These are phyloP conservation scores for Cryphonectria carpinicola DNA, from an alignment of 2,329 filamentous ascomycete species.

Conservation along the genomic window DNA sequence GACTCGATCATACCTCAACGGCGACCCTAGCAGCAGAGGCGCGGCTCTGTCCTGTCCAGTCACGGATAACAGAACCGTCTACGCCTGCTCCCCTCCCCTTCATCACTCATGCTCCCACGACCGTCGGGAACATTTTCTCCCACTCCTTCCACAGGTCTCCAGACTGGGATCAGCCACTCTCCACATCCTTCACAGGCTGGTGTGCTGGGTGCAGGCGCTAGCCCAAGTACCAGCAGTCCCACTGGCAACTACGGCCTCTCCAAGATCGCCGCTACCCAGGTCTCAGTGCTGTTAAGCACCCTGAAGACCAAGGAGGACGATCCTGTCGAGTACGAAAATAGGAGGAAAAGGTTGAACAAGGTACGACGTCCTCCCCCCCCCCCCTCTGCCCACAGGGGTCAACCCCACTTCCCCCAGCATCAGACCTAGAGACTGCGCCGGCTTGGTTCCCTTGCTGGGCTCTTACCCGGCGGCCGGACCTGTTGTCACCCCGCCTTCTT, in stretches of 20 bases:
- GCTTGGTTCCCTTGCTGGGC: neutral
- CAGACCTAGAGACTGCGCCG: neutral
- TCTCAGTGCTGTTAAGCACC: slow-evolving; percentile 90
- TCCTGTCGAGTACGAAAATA: slow-evolving; percentile 87
- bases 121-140: slow-evolving; percentile 67
- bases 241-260: slow-evolving; percentile 71
- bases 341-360: slow-evolving; percentile 90
- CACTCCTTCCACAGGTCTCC: slow-evolving; percentile 61
- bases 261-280: slow-evolving; percentile 93
- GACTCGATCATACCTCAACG: neutral
- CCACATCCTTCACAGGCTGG: slow-evolving; percentile 61
- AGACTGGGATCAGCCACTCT: slow-evolving; percentile 60
- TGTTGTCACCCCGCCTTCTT: neutral
- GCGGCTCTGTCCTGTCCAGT: slow-evolving; percentile 38
- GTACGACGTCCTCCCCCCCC: slow-evolving; percentile 52
- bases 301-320: slow-evolving; percentile 91
- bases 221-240: slow-evolving; percentile 65
- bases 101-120: slow-evolving; percentile 58
- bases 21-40: slow-evolving; percentile 25
- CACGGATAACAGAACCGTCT: slow-evolving; percentile 37
- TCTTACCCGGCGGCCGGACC: neutral
- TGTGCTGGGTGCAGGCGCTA: slow-evolving; percentile 62
- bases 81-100: slow-evolving; percentile 31
- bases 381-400: neutral
- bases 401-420: neutral